phyloP scores from a whole-genome alignment of 345 rosid species.

The Gossypium mustelinum region DNA sequence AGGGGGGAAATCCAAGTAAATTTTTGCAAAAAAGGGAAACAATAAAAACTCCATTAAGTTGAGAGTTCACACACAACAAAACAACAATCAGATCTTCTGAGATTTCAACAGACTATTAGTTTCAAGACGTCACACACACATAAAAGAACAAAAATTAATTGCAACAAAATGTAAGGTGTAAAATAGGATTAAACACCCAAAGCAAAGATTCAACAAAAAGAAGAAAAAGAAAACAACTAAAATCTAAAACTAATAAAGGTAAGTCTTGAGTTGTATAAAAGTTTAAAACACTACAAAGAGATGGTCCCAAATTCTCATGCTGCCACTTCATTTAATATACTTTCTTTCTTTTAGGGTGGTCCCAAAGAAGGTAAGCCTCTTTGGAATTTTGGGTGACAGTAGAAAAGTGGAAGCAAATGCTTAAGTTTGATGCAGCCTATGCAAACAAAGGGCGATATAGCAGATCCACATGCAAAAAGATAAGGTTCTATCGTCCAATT shows the following conservation, averaged over 20 bases:
- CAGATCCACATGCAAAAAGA: conserved; percentile 21
- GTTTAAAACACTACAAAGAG: background rate
- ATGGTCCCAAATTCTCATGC: conserved; percentile 25
- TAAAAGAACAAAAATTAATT: background rate
- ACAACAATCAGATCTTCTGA: background rate
- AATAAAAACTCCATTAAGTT: background rate
- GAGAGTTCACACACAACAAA: background rate
- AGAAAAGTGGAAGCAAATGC: conserved; percentile 1
- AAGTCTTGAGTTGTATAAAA: background rate
- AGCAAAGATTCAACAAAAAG: background rate
- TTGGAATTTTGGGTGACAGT: too few relatives aligned
- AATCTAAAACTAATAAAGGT: conserved; percentile 5
- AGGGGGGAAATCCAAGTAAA: background rate
- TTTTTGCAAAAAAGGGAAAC: background rate
- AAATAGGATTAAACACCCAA: background rate
- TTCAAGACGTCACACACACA: background rate
- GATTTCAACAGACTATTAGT: background rate
- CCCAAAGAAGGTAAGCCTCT: conserved; percentile 24
- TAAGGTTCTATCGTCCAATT: background rate
- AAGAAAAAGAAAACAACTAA: background rate
- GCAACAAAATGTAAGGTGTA: background rate
- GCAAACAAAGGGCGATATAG: conserved; percentile 1
- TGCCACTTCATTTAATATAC: background rate
- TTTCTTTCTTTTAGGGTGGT: conserved; percentile 9
- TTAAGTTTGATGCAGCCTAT: conserved; percentile 8